A percentile compares a stretch with the other conserved stretches of the same genome.
Evolutionary conservation across 2,329 filamentous ascomycete species (phyloP).

Genomic region (Ophiostoma sp.): DNA sequence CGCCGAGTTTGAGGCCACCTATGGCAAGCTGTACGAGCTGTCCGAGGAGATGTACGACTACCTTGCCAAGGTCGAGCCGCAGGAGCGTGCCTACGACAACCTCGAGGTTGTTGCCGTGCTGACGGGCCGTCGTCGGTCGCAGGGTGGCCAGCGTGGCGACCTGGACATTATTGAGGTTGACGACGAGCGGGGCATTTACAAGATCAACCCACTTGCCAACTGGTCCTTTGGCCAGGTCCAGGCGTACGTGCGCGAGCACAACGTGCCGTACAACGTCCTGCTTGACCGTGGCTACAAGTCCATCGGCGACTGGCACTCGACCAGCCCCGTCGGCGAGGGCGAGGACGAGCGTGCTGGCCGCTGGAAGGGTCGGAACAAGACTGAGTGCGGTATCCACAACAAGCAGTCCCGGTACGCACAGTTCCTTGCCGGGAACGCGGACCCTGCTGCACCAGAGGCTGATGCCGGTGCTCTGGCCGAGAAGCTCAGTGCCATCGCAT

Average conservation of each 20-base stretch:
- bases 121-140: constrained; percentile 86
- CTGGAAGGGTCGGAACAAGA: constrained; percentile 96
- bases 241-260: constrained; percentile 78
- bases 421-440: constrained; percentile 55
- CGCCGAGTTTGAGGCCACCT: constrained; percentile 76
- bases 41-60: constrained; percentile 93
- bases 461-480: neutral
- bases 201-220: constrained; percentile 95
- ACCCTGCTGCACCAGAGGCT: neutral
- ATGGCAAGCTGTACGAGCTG: constrained; percentile 83
- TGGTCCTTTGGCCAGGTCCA: constrained; percentile 92
- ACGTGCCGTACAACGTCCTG: constrained; percentile 91
- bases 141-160: constrained; percentile 87
- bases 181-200: constrained; percentile 82
- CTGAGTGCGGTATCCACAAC: constrained; percentile 98
- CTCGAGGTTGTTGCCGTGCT: constrained; percentile 86
- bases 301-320: constrained; percentile 97
- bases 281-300: constrained; percentile 97
- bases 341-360: constrained; percentile 95
- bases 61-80: constrained; percentile 95
- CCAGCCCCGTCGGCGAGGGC: constrained; percentile 80
- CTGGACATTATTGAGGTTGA: constrained; percentile 92
- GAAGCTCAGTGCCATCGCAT: constrained; percentile 3
- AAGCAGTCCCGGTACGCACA: constrained; percentile 90
- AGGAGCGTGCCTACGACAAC: constrained; percentile 84